Base-by-base conservation (phyloP, 2,329 filamentous ascomycete species). In the Exophiala aquamarina region DNA sequence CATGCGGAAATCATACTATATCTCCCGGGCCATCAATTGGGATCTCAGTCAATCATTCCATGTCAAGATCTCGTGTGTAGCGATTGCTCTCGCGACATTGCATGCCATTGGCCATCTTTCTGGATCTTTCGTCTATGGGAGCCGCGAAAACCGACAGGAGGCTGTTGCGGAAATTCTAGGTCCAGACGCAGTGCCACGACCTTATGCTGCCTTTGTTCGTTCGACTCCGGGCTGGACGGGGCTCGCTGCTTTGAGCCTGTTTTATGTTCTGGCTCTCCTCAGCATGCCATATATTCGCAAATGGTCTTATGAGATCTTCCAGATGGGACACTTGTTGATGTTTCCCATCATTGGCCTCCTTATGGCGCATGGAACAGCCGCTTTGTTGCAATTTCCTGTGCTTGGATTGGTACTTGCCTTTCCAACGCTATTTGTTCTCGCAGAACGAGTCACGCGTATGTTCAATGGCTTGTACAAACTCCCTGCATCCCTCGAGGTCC, bases 1-100 rank as follows among this genome's bases (percentile, higher is more conserved):
- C 44, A 59, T 79, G 31, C 69, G 77, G 13, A 64, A 72, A n/a
- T 77, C 69, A 9, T 77, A 76, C 52, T 66, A 70, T 43, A 63
- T 81, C 48, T 78, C 74, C 2, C 69, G 75, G 0, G 76, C 81
- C 60, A 67, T 81, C 61, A 80, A 81, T 52, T 79, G 76, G 75
- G 77, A 81, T 49, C 59, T 78, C 1, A 74, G 71, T 1, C 77
- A 79, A 50, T 67, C 67, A 0, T 81, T 82, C 35, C 78, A 82
- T 44, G 73, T 81, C 45, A 72, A 70, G 41, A 78, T 81, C 53
- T 76, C 75, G 0, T 71, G 73, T 23, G 66, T 71, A 10, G 76
- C 74, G 0, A 59, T 82, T 1, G 54, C 66, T 1, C 73, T 81
- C 10, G 76, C 74, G 0, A 76, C 74, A 0, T 44, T 79, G 2